Conservation (phyloP, 1,139 yeast genomes). For the Blastobotrys malaysiensis region DNA sequence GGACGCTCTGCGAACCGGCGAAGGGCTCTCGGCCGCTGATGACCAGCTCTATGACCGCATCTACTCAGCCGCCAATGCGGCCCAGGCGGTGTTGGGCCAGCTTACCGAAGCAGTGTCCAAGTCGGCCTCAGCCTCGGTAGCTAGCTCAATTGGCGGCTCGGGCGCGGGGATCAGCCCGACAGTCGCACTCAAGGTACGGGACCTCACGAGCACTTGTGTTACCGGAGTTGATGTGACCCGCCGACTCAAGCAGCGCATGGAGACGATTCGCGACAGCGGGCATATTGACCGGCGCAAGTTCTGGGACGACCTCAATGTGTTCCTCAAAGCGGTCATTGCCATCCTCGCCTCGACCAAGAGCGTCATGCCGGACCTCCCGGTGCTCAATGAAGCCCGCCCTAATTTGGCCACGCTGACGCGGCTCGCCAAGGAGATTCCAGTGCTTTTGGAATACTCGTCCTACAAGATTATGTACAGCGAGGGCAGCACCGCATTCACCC, state of each 20-base stretch:
- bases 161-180: constrained; percentile 33
- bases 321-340: constrained; percentile 75
- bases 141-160: constrained; percentile 17
- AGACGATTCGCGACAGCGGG: constrained; percentile 45
- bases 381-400: constrained; percentile 72
- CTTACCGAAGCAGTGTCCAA: constrained; percentile 70
- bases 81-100: constrained; percentile 75
- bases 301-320: constrained; percentile 83
- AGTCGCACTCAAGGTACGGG: constrained; percentile 65
- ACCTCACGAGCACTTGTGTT: constrained; percentile 71
- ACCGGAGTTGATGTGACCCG: constrained; percentile 77
- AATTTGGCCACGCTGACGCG: constrained; percentile 77
- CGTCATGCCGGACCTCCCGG: constrained; percentile 75
- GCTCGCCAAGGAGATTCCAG: constrained; percentile 85
- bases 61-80: constrained; percentile 65
- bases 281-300: constrained; percentile 57
- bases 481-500: neutral
- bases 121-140: constrained; percentile 55
- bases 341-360: constrained; percentile 78
- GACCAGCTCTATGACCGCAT: constrained; percentile 72
- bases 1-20: constrained; percentile 12
- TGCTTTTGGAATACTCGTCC: constrained; percentile 61
- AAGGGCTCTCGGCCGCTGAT: constrained; percentile 51
- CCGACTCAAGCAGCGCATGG: constrained; percentile 53
- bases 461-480: constrained; percentile 33